phyloP scores from a whole-genome alignment of 805 yeast species.

The Kuraishia ogatae region DNA sequence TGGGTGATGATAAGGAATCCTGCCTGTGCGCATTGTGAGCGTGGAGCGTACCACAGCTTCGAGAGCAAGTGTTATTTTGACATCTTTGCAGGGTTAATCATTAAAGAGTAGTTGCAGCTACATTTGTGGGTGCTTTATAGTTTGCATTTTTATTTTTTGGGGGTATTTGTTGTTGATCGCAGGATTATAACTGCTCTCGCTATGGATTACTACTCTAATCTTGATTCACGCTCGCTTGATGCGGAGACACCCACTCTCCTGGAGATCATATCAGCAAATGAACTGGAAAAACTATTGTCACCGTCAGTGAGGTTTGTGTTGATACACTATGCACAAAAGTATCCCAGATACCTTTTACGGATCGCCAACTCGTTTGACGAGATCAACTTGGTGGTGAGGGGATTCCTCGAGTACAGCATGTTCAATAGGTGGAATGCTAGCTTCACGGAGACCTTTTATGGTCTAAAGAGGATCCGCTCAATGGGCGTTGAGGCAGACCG shows the following conservation, averaged over 20 bases:
- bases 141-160: too few relatives aligned
- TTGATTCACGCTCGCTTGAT: conserved; percentile 71
- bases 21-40: neutral
- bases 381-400: conserved; percentile 50
- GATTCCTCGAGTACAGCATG: conserved; percentile 62
- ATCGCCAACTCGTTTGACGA: conserved; percentile 72
- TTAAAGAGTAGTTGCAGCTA: too few relatives aligned
- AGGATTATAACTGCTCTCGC: neutral
- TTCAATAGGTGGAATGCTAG: conserved; percentile 71
- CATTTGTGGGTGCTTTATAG: too few relatives aligned
- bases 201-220: conserved; percentile 76
- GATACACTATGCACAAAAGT: conserved; percentile 69
- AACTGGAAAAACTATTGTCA: conserved; percentile 66
- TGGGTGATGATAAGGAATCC: neutral
- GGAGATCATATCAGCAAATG: conserved; percentile 77
- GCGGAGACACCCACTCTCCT: conserved; percentile 78
- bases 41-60: neutral
- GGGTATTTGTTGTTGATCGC: neutral
- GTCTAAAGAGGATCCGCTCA: conserved; percentile 55
- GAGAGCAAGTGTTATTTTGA: too few relatives aligned
- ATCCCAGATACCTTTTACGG: conserved; percentile 60
- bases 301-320: conserved; percentile 77
- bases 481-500: conserved; percentile 6
- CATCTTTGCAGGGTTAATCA: too few relatives aligned
- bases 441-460: conserved; percentile 89